Base-by-base conservation (phyloP, 176 grass and related monocot species). In the Avena insularis region DNA sequence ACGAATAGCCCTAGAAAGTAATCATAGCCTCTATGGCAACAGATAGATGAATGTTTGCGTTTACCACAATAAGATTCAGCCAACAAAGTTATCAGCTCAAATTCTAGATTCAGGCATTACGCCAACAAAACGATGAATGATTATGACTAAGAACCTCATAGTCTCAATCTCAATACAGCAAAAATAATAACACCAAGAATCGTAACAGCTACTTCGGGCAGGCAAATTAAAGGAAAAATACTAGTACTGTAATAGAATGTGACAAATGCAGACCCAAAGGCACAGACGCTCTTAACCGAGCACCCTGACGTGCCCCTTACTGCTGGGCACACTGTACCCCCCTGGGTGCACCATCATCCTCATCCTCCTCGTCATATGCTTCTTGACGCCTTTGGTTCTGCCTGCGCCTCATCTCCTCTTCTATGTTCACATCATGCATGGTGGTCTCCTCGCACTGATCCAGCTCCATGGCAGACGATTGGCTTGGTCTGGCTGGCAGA, bases 251-350 rank as follows among this genome's bases (percentile, higher is more conserved):
- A 80, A 31, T 65, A 8, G 13, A 8, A 84, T 15, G 55, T 47
- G 49, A 38, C 55, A 38, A 60, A 12, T 0, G 35, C 36, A 50
- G 27, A 25, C 16, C 6, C 40, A 7, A 6, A 43, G 40, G 6
- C 40, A 43, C 40, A 43, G 19, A 16, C 1, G 20, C 3, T 36
- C 60, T 71, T 66, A 61, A 59, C 21, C 20, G 17, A 33, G 31
- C 70, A 45, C 5, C 14, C 68, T 57, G 13, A 17, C 15, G 3
- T 33, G 7, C 29, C 40, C 79, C 35, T 69, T 93, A 97, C 87
- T 99, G 94, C 77, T 99, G 97, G 68, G 94, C 97, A 79, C 97
- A 99, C 71, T 97, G 97, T 15, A 99, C 92, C 49, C 97, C 92
- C 61, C 97, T 90, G 12, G 92, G 93, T 27, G 62, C 91, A 12